Evolutionary conservation across 2,329 filamentous ascomycete genomes (phyloP), one percentile per base, ranked within the genome.

Genomic region (Orbilia blumenaviensis): DNA sequence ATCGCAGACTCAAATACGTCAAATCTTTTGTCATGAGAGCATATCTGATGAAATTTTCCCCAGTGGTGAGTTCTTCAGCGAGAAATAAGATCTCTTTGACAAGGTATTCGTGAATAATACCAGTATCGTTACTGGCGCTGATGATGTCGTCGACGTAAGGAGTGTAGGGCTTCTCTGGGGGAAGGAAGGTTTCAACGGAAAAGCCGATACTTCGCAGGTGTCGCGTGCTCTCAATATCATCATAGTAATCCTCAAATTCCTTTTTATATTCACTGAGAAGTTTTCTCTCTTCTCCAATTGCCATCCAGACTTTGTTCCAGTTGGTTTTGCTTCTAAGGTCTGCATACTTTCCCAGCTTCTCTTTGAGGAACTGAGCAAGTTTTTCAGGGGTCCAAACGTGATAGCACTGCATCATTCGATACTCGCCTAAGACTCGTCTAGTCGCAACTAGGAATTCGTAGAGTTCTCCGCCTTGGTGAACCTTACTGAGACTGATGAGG

Each of bases 101-200:
- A 18, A 76, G 46, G 18, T 34, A 66, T 18, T 66, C 34, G 14
- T 61, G 27, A 6, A 41, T 34, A n/a, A 76, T 32, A 3, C 50
- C 29, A 9, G 64, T 52, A 34, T 76, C 72, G 12, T 48, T 18
- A 3, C 64, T 21, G 4, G 72, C 72, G 27, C 63, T 69, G 72
- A 69, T 16, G 25, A 76, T 64, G 23, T 76, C 72, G 32, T 76
- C 72, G 16, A 66, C 42, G 34, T 69, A 76, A 2, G 72, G 72
- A 14, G 50, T 64, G 23, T 66, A 48, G 1, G 64, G 72, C 25
- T 69, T 76, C 16, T 18, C 9, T 10, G 72, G 72, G 2, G 34
- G 14, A 21, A 36, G 16, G n/a, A 46, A 34, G 1, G 36, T 25
- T 27, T 64, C 64, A 16, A 56, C 52, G 1, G 21, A 2, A 1